Evolutionary conservation across 768 basidiomycete species (phyloP), one percentile per base, ranked within the genome.

Genomic region (Tricholoma sp.): DNA sequence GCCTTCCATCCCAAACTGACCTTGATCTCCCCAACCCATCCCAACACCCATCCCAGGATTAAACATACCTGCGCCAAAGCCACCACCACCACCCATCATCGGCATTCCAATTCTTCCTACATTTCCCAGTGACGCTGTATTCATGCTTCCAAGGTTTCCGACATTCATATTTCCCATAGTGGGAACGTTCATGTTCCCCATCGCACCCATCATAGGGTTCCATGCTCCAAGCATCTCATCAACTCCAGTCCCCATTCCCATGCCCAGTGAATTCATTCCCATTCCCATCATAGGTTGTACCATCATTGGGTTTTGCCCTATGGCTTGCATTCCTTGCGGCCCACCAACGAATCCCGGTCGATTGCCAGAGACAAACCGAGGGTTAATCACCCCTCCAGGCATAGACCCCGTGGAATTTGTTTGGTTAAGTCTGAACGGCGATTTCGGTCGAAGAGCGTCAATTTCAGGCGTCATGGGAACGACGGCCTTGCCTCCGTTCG

Each of bases 401-500:
- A 57, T 56, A 58, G 56, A 49, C 41, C 61, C 57, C 61, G 57
- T 56, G 54, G 32, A 2, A 20, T 67, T 66, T 48, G 47, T 65
- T 57, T 55, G 68, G 51, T 63, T 73, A 61, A 60, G 68, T 47
- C 84, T 76, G 20, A 85, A 75, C 8, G 94, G 93, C 1, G 91
- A 94, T 68, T 95, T 94, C 0, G 92, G 93, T 15, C 93, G 78
- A 15, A 96, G 76, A 0, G 81, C 78, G 54, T 96, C 91, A 62
- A 96, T 91, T 61, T 95, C 93, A 68, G 80, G 65, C 3, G 86
- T 83, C 71, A 81, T 83, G 0, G 89, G 88, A 10, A 91, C 88
- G 57, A 90, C 84, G 39, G 72, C 68, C 65, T 81, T 83, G 13
- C 78, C 80, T 39, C 76, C 79, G 33, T 72, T 76, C n/a, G 79